Percentiles rank a stretch among this genome's conserved stretches.
phyloP scores from a whole-genome alignment of 169 alveolate genomes.

The Neospora caninum region DNA sequence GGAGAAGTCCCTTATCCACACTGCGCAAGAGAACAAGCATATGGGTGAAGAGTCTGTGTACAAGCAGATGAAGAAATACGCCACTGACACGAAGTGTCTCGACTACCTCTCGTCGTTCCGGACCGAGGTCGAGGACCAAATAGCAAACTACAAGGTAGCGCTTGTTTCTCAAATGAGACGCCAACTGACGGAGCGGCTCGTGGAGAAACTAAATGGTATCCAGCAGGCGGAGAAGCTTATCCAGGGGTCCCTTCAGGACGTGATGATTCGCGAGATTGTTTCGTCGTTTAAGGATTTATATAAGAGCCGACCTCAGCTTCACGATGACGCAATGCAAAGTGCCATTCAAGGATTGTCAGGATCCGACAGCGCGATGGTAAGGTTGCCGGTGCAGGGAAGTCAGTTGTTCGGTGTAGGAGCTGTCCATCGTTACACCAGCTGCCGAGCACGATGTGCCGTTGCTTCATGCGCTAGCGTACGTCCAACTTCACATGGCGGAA shows the following conservation, averaged over 20 bases:
- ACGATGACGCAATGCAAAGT: conserved; percentile 59
- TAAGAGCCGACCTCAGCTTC: conserved; percentile 52
- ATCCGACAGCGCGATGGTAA: conserved; percentile 43
- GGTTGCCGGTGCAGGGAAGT: not conserved
- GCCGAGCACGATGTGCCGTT: not conserved
- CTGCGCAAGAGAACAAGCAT: conserved; percentile 79
- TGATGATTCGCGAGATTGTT: conserved; percentile 65
- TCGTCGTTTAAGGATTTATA: conserved; percentile 36
- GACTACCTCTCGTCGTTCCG: conserved; percentile 69
- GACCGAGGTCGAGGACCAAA: conserved; percentile 68
- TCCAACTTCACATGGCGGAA: no score
- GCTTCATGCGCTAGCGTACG: no score
- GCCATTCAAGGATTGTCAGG: conserved; percentile 63
- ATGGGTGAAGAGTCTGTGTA: conserved; percentile 83
- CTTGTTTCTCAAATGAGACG: conserved; percentile 61
- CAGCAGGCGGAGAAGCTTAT: conserved; percentile 68
- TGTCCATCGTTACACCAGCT: not conserved
- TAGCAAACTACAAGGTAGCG: conserved; percentile 64
- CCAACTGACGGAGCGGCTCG: conserved; percentile 44
- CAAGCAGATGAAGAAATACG: conserved; percentile 78
- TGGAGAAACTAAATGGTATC: conserved; percentile 59
- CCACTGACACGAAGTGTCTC: conserved; percentile 73
- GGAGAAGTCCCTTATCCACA: conserved; percentile 80
- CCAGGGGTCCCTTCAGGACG: conserved; percentile 71
- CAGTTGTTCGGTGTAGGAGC: no score